phyloP scores from a whole-genome alignment of 2,329 filamentous ascomycete species.

The Alternaria ventricosa region DNA sequence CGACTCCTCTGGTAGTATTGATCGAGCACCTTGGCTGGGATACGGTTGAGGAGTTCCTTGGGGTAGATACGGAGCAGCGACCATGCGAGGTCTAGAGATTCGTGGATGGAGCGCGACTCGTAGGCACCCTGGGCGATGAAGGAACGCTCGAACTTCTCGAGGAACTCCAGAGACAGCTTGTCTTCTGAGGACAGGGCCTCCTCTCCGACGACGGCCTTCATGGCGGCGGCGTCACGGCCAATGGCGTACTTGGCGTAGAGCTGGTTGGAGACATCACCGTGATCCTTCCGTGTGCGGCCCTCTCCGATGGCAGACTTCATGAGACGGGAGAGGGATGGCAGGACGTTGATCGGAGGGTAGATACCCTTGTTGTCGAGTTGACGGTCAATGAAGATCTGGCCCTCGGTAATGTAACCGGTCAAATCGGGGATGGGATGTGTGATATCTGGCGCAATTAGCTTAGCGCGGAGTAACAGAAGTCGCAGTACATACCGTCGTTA shows the following conservation, averaged over 20 bases:
- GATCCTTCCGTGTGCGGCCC: conserved; percentile 94
- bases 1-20: conserved; percentile 58
- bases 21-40: conserved; percentile 61
- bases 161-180: conserved; percentile 95
- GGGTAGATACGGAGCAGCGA: conserved; percentile 95
- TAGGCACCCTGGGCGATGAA: conserved; percentile 94
- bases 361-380: conserved; percentile 94
- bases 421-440: conserved; percentile 98
- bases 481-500: conserved; percentile 74
- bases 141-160: conserved; percentile 96
- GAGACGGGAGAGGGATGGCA: conserved; percentile 96
- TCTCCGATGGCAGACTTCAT: conserved; percentile 99
- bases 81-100: conserved; percentile 96
- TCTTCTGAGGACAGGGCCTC: conserved; percentile 95
- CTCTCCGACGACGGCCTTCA: conserved; percentile 99
- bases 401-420: conserved; percentile 98
- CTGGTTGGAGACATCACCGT: conserved; percentile 98
- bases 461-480: background rate
- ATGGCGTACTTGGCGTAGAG: conserved; percentile 99
- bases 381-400: conserved; percentile 97
- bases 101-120: conserved; percentile 88
- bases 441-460: conserved; percentile 68
- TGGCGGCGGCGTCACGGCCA: conserved; percentile 94
- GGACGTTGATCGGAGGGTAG: conserved; percentile 98
- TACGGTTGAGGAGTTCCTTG: conserved; percentile 95